Evolutionary conservation across 164 flowering plant genomes (phyloP).

Genomic region (Macadamia tetraphylla): DNA sequence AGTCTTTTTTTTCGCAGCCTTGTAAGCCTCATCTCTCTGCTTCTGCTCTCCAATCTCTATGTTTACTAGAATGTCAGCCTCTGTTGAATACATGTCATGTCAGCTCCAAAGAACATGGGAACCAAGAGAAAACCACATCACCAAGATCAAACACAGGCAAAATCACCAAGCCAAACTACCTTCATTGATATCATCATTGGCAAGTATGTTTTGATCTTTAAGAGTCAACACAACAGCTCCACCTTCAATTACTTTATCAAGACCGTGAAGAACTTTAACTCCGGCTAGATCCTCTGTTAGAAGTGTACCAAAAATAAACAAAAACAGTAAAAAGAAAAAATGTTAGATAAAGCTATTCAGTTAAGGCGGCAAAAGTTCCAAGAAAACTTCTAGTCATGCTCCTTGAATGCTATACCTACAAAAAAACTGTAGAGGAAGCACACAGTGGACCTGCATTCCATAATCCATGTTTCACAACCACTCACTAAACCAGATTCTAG

Average conservation of each 20-base stretch:
- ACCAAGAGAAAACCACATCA: neutral
- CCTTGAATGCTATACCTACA: too few species aligned
- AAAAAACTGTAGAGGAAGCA: neutral
- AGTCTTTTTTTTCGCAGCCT: conserved; percentile 76
- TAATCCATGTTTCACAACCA: neutral
- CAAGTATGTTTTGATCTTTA: conserved; percentile 89
- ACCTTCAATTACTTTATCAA: conserved; percentile 94
- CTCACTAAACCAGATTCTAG: neutral
- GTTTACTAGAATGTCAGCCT: conserved; percentile 91
- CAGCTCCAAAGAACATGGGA: conserved; percentile 16
- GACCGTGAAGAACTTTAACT: conserved; percentile 86
- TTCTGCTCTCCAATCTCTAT: conserved; percentile 97
- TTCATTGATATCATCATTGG: conserved; percentile 74
- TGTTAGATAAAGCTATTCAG: conserved; percentile 3
- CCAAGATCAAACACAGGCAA: neutral
- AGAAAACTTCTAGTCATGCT: neutral
- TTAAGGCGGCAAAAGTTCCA: too few species aligned
- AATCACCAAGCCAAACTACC: conserved; percentile 32
- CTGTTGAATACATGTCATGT: conserved; percentile 35
- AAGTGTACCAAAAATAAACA: neutral
- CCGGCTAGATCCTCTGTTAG: conserved; percentile 69
- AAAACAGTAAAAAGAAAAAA: too few species aligned
- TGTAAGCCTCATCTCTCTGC: conserved; percentile 81
- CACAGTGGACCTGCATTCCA: neutral
- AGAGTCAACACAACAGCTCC: conserved; percentile 98